Base-by-base conservation (phyloP, 192 early-diverging fungal species). In the Entophlyctis luteolus region DNA sequence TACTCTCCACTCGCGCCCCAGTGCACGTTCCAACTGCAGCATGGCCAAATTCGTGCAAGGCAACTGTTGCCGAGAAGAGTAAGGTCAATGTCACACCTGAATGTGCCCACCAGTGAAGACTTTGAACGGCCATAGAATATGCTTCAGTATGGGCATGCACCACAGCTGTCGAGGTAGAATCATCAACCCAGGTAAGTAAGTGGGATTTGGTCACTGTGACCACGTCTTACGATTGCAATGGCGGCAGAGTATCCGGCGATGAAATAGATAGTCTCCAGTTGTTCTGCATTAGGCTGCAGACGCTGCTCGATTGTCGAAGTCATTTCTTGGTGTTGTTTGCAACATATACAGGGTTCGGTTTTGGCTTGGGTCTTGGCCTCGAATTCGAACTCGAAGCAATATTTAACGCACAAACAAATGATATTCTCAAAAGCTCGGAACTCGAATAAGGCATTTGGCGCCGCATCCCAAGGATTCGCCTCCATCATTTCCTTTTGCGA, bases 41-140 rank as follows among this genome's bases (percentile, higher is more conserved):
- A 72, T 98, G 94, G 29, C 91, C 88, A 73, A 96, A 96, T 75
- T 98, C 96, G 70, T 98, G 96, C 42, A 98, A 72, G 20, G 89
- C 91, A 42, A 98, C 94, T 0, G 92, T n/a, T n/a, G n/a, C n/a
- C n/a, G n/a, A n/a, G n/a, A n/a, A n/a, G n/a, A n/a, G n/a, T n/a
- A n/a, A n/a, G n/a, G n/a, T n/a, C n/a, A n/a, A n/a, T n/a, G n/a
- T n/a, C n/a, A n/a, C n/a, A n/a, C n/a, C n/a, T n/a, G n/a, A n/a
- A n/a, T n/a, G n/a, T n/a, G n/a, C n/a, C 14, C 34, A 42, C 39
- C 39, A 12, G 48, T 71, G 29, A 70, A 49, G 63, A 89, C 87
- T 81, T 95, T 96, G 86, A 98, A 98, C 0, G 96, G 96, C 72
- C 89, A 89, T 18, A 98, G 76, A 6, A 98, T 78, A 53, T 87